These are phyloP conservation scores for Haplosporangium sp. DNA, from an alignment of 371 early-diverging fungal genomes.

Conservation along the genomic window DNA sequence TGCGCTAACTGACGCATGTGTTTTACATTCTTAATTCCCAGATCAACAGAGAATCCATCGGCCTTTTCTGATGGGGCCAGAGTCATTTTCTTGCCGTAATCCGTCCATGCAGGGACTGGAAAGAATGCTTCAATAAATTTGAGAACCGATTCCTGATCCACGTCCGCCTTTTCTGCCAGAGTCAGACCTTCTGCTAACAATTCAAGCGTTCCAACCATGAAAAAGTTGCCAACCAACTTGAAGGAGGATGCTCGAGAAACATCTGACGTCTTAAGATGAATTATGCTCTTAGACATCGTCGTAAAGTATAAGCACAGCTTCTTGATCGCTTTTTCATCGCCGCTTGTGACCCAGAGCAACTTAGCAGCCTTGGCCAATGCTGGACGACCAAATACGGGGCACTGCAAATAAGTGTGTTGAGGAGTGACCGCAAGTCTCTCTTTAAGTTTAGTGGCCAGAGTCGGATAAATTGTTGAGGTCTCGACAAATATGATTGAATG, in stretches of 20 bases:
- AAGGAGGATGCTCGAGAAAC: slow-evolving; percentile 61
- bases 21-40: slow-evolving; percentile 70
- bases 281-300: slow-evolving; percentile 35
- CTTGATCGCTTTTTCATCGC: slow-evolving; percentile 33
- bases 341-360: slow-evolving; percentile 63
- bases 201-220: slow-evolving; percentile 71
- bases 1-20: slow-evolving; percentile 56
- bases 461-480: slow-evolving; percentile 53
- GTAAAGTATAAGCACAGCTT: slow-evolving; percentile 36
- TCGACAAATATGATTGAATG: slow-evolving; percentile 52
- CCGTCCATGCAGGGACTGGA: slow-evolving; percentile 57
- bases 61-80: slow-evolving; percentile 49
- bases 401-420: slow-evolving; percentile 51
- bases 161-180: slow-evolving; percentile 71
- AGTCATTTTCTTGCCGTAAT: slow-evolving; percentile 58
- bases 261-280: slow-evolving; percentile 57
- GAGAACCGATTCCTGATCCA: slow-evolving; percentile 69
- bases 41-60: slow-evolving; percentile 62
- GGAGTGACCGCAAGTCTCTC: slow-evolving; percentile 26
- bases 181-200: slow-evolving; percentile 81
- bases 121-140: slow-evolving; percentile 71
- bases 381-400: slow-evolving; percentile 69
- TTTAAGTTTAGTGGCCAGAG: slow-evolving; percentile 31
- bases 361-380: slow-evolving; percentile 57
- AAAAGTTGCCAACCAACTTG: slow-evolving; percentile 81